A percentile compares a stretch with the other conserved stretches of the same genome.
phyloP scores from a whole-genome alignment of 164 flowering plant species.

The Malania oleifera region DNA sequence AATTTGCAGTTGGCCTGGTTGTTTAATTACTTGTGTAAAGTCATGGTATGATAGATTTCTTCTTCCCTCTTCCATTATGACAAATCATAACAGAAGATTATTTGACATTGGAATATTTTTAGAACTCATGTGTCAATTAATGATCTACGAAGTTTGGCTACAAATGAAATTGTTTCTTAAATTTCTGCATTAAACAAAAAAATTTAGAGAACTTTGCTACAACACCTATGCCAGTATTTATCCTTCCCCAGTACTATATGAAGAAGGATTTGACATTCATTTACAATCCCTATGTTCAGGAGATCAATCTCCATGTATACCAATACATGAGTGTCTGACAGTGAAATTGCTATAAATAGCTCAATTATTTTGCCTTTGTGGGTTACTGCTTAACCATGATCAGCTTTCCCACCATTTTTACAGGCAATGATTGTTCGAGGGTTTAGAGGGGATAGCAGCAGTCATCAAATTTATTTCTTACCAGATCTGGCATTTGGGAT shows the following conservation, averaged over 20 bases:
- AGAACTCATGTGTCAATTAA: no score
- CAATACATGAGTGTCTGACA: neutral
- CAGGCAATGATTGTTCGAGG: slow-evolving; percentile 98
- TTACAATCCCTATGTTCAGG: no score
- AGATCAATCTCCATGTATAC: neutral
- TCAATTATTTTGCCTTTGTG: neutral
- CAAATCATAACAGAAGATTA: no score
- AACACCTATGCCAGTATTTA: no score
- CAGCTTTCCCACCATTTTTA: neutral
- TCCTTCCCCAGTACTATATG: no score
- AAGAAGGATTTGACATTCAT: no score
- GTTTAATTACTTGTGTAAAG: neutral
- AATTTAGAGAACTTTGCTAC: no score
- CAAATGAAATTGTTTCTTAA: no score
- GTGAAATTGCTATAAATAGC: neutral
- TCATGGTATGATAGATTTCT: neutral
- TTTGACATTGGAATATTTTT: no score
- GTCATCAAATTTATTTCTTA: slow-evolving; percentile 61
- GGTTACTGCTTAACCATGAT: no score
- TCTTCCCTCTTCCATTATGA: neutral
- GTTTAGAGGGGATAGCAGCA: slow-evolving; percentile 69
- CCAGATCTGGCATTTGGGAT: slow-evolving; percentile 39
- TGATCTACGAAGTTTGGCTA: no score
- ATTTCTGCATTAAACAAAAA: no score
- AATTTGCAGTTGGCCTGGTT: neutral